Evolutionary conservation across 2,329 filamentous ascomycete genomes (phyloP), one percentile per base, ranked within the genome.

Genomic region (Podosphaera aphanis): DNA sequence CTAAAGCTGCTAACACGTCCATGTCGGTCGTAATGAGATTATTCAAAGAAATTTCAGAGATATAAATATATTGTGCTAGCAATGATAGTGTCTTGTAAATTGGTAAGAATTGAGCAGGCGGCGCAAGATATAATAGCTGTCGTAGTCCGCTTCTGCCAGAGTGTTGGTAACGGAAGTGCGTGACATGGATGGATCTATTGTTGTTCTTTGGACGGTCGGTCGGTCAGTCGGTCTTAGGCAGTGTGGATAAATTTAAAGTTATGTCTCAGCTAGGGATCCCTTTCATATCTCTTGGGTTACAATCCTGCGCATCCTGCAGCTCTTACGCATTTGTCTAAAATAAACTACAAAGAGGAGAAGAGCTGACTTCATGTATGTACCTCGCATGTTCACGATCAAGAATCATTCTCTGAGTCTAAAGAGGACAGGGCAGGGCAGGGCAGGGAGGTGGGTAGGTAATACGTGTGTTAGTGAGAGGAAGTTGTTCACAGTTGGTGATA

Each of bases 1-100:
- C 41, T 20, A 43, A 20, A 13, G 41, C 41, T 10, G 41, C 41
- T 33, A 43, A 43, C 25, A 43, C 41, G 20, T 43, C 27, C 41
- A 43, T 43, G 20, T 27, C 27, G 15, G 20, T 25, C 11, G 39
- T 25, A 16, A 3, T 42, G 20, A 25, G 23, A 25, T 13, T 33
- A 4, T 3, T 13, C 29, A 11, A 13, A 33, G 11, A 13, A 7
- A 13, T 3, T 7, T 33, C 15, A 33, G 4, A 13, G 11, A 13
- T 13, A n/a, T 33, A 13, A 33, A 33, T 7, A 33, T 33, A 33
- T 33, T 33, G 29, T 11, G 13, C 15, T 13, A 11, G 29, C 13
- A 33, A n/a, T 33, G 29, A 33, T 6, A 33, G 29, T 33, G 5
- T 33, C 3, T 33, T 13, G 29, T 13, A 33, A 11, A n/a, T 11